A percentile compares a stretch with the other conserved stretches of the same genome.
Conservation (phyloP, 2,329 filamentous ascomycete species). For the Fonsecaea multimorphosa region DNA sequence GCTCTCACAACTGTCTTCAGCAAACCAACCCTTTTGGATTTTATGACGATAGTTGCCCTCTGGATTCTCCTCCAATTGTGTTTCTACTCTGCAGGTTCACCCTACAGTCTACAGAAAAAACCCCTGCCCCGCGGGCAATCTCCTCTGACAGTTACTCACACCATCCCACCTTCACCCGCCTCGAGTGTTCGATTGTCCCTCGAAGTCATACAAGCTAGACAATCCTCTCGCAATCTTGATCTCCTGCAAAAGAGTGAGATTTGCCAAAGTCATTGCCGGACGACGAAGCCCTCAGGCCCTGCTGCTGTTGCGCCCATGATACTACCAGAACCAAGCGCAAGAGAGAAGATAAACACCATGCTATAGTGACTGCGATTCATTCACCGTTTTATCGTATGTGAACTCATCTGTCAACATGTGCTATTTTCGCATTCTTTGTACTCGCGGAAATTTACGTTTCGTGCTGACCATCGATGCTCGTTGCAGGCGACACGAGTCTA, state of each 20-base stretch:
- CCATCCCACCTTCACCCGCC: slow-evolving; percentile 7
- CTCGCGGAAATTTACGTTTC: not conserved
- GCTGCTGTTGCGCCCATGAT: slow-evolving; percentile 17
- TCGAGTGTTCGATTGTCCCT: not conserved
- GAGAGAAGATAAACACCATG: slow-evolving; percentile 24
- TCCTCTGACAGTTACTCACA: slow-evolving; percentile 6
- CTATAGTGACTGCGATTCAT: slow-evolving; percentile 23
- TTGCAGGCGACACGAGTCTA: not conserved
- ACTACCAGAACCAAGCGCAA: slow-evolving; percentile 15
- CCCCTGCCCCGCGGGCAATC: slow-evolving; percentile 10
- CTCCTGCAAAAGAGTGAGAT: not conserved
- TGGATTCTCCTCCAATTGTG: not conserved
- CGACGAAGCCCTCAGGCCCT: slow-evolving; percentile 3
- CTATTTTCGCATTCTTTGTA: not conserved
- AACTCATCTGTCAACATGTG: not conserved
- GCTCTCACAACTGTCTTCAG: not conserved
- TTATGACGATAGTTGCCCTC: slow-evolving; percentile 2
- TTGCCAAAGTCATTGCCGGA: not conserved
- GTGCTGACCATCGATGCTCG: slow-evolving; percentile 8
- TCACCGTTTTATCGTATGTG: slow-evolving; percentile 20
- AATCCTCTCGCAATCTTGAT: not conserved
- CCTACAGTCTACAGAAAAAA: not conserved
- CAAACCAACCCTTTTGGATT: not conserved
- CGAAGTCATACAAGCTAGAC: not conserved
- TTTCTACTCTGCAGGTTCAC: not conserved